Evolutionary conservation across 139 green algal species (phyloP).

Genomic region (Closterium sp.): DNA sequence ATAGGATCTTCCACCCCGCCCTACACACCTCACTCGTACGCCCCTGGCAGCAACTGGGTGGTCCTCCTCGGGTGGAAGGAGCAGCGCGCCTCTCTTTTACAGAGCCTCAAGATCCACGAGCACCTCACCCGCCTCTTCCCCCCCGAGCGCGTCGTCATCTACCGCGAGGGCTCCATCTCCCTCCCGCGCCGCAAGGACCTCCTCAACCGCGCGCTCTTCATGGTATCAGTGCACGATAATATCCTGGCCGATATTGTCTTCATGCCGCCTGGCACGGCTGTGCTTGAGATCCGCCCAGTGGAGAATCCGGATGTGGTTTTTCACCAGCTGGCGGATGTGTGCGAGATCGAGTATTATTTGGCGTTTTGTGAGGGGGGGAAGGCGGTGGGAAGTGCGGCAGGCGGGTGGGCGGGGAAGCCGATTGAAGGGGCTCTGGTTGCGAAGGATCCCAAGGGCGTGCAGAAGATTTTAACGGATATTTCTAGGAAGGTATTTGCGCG

Average conservation of each 20-base stretch:
- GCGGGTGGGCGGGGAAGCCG: background rate
- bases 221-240: conserved; percentile 23
- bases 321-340: conserved; percentile 34
- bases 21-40: no score
- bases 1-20: no score
- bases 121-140: conserved; percentile 10
- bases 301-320: conserved; percentile 2
- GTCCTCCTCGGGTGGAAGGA: conserved; percentile 18
- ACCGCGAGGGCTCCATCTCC: conserved; percentile 9
- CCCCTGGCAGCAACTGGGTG: conserved; percentile 6
- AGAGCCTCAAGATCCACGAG: conserved; percentile 4
- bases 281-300: conserved; percentile 29
- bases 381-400: background rate
- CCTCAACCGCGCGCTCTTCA: conserved; percentile 22
- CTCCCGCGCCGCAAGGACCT: conserved; percentile 25
- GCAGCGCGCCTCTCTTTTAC: background rate
- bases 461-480: conserved; percentile 18
- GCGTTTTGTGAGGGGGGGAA: conserved; percentile 15
- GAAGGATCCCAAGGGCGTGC: conserved; percentile 5
- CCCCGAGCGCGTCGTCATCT: conserved; percentile 4
- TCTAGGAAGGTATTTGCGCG: background rate
- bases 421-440: background rate
- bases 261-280: conserved; percentile 23
- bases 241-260: conserved; percentile 34
- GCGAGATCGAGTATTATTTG: conserved; percentile 21